Evolutionary conservation across 768 basidiomycete species (phyloP).

Genomic region (Boletus sensibilis): DNA sequence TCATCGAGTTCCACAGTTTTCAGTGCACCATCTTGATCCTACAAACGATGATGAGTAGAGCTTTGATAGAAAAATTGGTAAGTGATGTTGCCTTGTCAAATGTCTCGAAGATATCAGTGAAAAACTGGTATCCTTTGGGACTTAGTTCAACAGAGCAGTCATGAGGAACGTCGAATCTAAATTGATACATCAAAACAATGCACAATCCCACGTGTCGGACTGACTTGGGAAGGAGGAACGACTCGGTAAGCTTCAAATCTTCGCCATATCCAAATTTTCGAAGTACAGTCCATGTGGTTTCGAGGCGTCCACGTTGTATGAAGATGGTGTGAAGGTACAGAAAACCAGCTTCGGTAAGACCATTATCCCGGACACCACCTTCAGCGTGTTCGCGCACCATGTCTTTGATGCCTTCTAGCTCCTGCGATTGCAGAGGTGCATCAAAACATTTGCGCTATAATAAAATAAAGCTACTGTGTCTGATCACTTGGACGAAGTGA

Average conservation of each 20-base stretch:
- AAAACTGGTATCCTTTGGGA: slow-evolving; percentile 93
- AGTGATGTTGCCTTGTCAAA: slow-evolving; percentile 74
- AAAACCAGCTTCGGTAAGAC: slow-evolving; percentile 91
- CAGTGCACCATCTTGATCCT: slow-evolving; percentile 96
- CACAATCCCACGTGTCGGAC: slow-evolving; percentile 27
- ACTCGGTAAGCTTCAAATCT: slow-evolving; percentile 84
- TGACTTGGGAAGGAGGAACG: slow-evolving; percentile 86
- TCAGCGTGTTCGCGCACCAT: slow-evolving; percentile 82
- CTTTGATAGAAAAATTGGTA: neutral
- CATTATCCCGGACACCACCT: slow-evolving; percentile 70
- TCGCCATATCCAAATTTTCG: slow-evolving; percentile 96
- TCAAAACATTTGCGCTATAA: slow-evolving; percentile 91
- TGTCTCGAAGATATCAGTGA: slow-evolving; percentile 93
- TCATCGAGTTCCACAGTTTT: slow-evolving; percentile 80
- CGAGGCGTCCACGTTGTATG: slow-evolving; percentile 91
- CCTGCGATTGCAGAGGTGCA: slow-evolving; percentile 85
- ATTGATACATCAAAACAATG: slow-evolving; percentile 12
- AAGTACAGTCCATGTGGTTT: slow-evolving; percentile 97
- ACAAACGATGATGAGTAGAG: slow-evolving; percentile 5
- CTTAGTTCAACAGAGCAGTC: slow-evolving; percentile 96
- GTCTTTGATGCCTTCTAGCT: slow-evolving; percentile 94
- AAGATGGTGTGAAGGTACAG: slow-evolving; percentile 94
- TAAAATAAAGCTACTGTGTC: neutral
- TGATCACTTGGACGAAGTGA: neutral
- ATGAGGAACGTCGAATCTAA: slow-evolving; percentile 86